Conservation (phyloP, 1,139 yeast genomes). For the Geotrichum phurueaensis region DNA sequence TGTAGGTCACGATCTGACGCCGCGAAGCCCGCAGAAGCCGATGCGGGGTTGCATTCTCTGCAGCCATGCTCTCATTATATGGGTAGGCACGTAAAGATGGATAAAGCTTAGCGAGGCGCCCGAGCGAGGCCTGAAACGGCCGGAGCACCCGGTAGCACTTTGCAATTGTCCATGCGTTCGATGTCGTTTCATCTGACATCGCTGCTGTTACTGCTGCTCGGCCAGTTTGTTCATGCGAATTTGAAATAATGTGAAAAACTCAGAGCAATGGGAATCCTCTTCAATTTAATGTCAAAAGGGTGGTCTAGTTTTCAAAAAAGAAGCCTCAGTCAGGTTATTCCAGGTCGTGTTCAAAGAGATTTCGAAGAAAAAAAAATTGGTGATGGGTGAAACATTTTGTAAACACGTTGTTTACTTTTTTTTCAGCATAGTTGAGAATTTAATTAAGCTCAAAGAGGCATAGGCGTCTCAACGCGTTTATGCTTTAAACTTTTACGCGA, state of each 20-base stretch:
- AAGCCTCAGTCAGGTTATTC: background rate
- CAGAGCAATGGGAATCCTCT: background rate
- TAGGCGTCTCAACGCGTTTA: background rate
- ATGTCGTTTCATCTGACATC: background rate
- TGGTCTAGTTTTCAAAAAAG: background rate
- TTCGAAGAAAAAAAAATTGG: background rate
- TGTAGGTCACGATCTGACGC: background rate
- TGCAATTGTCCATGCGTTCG: slow-evolving; percentile 8
- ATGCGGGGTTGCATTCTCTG: background rate
- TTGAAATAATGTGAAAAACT: background rate
- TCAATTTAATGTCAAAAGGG: background rate
- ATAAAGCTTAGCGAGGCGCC: slow-evolving; percentile 4
- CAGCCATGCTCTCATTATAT: slow-evolving; percentile 1
- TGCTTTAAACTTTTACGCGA: background rate
- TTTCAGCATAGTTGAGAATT: background rate
- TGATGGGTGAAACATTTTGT: background rate
- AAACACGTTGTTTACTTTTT: background rate
- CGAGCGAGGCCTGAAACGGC: slow-evolving; percentile 11
- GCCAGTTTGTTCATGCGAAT: background rate
- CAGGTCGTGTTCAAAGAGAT: too few relatives aligned
- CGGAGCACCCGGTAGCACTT: slow-evolving; percentile 14
- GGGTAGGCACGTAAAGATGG: slow-evolving; percentile 10
- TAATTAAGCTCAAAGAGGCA: background rate
- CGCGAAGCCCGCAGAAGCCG: background rate
- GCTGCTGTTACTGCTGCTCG: background rate